Evolutionary conservation across 805 yeast species (phyloP).

Genomic region (Ogataea trehalophila): DNA sequence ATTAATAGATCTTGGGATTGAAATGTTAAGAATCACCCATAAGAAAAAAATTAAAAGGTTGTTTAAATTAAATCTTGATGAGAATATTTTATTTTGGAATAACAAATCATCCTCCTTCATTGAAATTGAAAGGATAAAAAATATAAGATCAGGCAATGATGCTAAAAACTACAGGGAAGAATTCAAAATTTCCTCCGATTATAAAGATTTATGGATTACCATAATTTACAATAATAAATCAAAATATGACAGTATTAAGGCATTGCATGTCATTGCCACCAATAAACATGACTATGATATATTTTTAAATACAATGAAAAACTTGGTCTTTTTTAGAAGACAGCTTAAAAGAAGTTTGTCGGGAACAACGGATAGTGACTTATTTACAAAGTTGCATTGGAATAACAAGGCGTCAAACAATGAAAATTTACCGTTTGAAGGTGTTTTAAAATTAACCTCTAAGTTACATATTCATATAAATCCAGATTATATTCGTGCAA

Average conservation of each 20-base stretch:
- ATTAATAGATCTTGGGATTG: slow-evolving; percentile 52
- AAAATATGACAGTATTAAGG: slow-evolving; percentile 60
- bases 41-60: slow-evolving; percentile 57
- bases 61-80: slow-evolving; percentile 51
- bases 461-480: slow-evolving; percentile 72
- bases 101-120: slow-evolving; percentile 40
- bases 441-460: slow-evolving; percentile 59
- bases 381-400: slow-evolving; percentile 58
- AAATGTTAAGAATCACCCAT: slow-evolving; percentile 64
- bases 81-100: slow-evolving; percentile 57
- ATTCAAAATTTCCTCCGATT: slow-evolving; percentile 63
- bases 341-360: slow-evolving; percentile 61
- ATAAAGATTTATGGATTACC: slow-evolving; percentile 70
- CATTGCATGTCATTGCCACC: slow-evolving; percentile 72
- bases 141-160: slow-evolving; percentile 57
- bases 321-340: slow-evolving; percentile 51
- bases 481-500: slow-evolving; percentile 37
- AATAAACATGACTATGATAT: slow-evolving; percentile 46
- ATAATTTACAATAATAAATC: slow-evolving; percentile 62
- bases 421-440: slow-evolving; percentile 52
- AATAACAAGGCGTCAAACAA: slow-evolving; percentile 33
- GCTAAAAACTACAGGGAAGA: slow-evolving; percentile 87
- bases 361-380: slow-evolving; percentile 36
- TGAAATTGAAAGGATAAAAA: slow-evolving; percentile 58
- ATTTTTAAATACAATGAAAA: slow-evolving; percentile 50